Base-by-base conservation (phyloP, 805 yeast species). In the Saccharomycopsis sp. region DNA sequence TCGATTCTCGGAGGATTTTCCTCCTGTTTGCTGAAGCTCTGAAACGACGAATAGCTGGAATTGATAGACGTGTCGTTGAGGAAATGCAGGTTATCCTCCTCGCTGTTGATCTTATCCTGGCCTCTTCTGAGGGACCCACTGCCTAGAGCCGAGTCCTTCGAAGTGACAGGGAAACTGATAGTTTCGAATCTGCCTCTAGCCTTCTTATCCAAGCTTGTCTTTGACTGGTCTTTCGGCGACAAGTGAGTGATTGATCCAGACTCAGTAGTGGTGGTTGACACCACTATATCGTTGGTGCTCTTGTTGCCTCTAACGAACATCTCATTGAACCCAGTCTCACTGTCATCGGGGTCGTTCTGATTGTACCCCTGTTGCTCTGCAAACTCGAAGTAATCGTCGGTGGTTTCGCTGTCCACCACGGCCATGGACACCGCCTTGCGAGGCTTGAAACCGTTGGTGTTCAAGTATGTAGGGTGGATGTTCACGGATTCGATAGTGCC, bases 91-190 rank as follows among this genome's bases (percentile, higher is more conserved):
- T 44, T 18, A 44, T 44, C 18, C 16, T 44, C 48, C 7, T 44
- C 48, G 21, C 16, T 44, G 16, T 44, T 44, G 21, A 44, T 12
- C 16, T 44, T 44, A 44, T 44, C 48, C 21, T 44, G 21, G 37
- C 37, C 12, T 12, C 37, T 29, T 29, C 37, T 29, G 5, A 29
- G 12, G 37, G 37, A 29, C 9, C 37, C 12, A 12, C 37, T 12
- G 37, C 37, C 12, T 29, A 29, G 5, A 12, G 37, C 5, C 37
- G 37, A 29, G 9, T 7, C 37, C 37, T 7, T 12, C 5, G 37
- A 29, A 29, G 48, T 44, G 21, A 44, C 48, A 44, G 48, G 48
- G 8, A 44, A 44, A 44, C 48, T 44, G 48, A 44, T 44, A 44
- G 48, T 44, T 44, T 44, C 48, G 16, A 44, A 44, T 44, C 48